phyloP scores from a whole-genome alignment of 2,329 filamentous ascomycete genomes.

The Coniosporium tulheliwenetii region DNA sequence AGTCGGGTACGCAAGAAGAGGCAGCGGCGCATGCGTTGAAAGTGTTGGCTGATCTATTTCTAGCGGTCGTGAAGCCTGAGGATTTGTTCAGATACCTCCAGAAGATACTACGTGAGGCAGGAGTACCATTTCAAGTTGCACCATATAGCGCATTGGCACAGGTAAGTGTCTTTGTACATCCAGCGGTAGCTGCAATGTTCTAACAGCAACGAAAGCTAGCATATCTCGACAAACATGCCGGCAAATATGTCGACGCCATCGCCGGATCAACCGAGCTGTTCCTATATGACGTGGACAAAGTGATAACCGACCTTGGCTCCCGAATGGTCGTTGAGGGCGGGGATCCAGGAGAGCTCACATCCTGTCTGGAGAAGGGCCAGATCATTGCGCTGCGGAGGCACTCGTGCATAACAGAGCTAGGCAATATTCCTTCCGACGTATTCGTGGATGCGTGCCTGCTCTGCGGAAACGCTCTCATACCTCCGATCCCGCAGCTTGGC shows the following conservation, averaged over 20 bases:
- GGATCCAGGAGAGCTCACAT: slow-evolving; percentile 54
- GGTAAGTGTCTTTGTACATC: slow-evolving; percentile 33
- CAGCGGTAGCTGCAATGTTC: not conserved
- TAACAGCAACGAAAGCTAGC: slow-evolving; percentile 41
- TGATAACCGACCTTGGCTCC: slow-evolving; percentile 28
- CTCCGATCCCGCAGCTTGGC: slow-evolving; percentile 63
- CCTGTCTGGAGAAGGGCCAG: slow-evolving; percentile 9
- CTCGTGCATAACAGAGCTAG: slow-evolving; percentile 53
- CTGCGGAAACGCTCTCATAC: slow-evolving; percentile 65
- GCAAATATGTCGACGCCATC: slow-evolving; percentile 55
- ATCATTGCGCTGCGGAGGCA: slow-evolving; percentile 38
- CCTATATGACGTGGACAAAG: slow-evolving; percentile 67
- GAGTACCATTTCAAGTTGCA: slow-evolving; percentile 63
- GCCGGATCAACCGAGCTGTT: slow-evolving; percentile 77
- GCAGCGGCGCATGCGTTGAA: too few species aligned
- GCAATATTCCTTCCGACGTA: slow-evolving; percentile 47
- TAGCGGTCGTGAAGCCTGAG: slow-evolving; percentile 39
- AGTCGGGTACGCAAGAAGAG: slow-evolving; percentile 42
- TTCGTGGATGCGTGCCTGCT: slow-evolving; percentile 77
- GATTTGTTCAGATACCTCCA: slow-evolving; percentile 66
- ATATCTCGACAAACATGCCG: slow-evolving; percentile 57
- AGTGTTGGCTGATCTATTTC: too few species aligned
- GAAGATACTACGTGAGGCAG: slow-evolving; percentile 50
- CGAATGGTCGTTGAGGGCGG: slow-evolving; percentile 28
- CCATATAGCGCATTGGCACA: slow-evolving; percentile 81